A percentile compares a stretch with the other conserved stretches of the same genome.
Evolutionary conservation across 345 rosid genomes (phyloP).

Genomic region (Balakata baccata): DNA sequence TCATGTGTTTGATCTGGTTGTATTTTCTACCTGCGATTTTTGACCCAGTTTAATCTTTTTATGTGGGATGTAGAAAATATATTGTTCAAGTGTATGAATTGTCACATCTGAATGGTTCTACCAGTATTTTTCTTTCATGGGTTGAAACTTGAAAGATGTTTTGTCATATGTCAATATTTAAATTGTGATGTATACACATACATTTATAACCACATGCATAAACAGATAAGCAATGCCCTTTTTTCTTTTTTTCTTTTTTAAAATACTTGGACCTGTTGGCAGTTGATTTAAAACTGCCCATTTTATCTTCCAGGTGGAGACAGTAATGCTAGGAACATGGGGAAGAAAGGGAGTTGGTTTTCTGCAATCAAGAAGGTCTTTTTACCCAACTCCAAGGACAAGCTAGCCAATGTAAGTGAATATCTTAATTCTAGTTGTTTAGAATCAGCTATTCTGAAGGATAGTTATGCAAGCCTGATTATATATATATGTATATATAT

Average conservation of each 20-base stretch:
- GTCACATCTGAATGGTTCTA: conserved; percentile 5
- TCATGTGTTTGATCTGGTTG: conserved; percentile 5
- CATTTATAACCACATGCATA: conserved; percentile 3
- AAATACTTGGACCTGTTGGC: conserved; percentile 20
- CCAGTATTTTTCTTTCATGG: background rate
- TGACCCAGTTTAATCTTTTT: background rate
- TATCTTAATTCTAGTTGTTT: background rate
- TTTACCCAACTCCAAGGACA: conserved; percentile 64
- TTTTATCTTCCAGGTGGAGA: conserved; percentile 34
- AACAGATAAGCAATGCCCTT: conserved; percentile 5
- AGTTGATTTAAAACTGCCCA: conserved; percentile 15
- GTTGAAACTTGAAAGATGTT: background rate
- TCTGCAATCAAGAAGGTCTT: conserved; percentile 88
- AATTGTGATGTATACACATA: background rate
- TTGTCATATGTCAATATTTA: background rate
- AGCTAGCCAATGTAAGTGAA: conserved; percentile 57
- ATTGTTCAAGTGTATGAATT: background rate
- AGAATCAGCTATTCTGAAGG: background rate
- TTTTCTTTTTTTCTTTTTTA: background rate
- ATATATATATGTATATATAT: too few relatives aligned
- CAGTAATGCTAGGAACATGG: conserved; percentile 75
- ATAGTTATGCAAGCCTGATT: background rate
- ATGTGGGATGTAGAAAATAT: background rate
- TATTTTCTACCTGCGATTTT: background rate
- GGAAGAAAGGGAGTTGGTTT: conserved; percentile 95